Base-by-base conservation (phyloP, 305 asterid genomes). In the Solanum hybrid region DNA sequence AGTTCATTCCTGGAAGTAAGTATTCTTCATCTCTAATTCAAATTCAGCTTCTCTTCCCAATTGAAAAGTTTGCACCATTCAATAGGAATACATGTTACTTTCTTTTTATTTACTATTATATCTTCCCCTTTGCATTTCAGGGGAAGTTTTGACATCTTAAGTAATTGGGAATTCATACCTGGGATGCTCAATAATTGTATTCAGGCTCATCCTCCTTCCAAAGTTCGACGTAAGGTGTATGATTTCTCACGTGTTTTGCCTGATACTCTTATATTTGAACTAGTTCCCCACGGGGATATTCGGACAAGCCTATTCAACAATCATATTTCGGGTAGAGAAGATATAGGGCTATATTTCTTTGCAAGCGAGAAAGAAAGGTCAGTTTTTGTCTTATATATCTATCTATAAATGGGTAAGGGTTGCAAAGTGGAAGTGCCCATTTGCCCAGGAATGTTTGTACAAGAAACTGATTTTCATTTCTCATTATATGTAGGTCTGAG, bases 321-420 rank as follows among this genome's bases (percentile, higher is more conserved):
- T 24, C 27, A 91, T 40, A 34, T 14, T 86, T 94, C 92, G 2
- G 93, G 90, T 87, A 88, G 27, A 84, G 86, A 89, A 32, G 94
- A 93, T 36, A 91, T 96, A 84, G 96, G 92, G 4, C 91, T 95
- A 2, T 96, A 94, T 90, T 93, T 96, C 91, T 93, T 94, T 72
- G 95, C 98, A 2, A 38, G 90, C 60, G 90, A 81, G 14, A 77
- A 75, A 38, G 92, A 87, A 69, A 93, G 98, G 98, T 95, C 38
- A 45, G 89, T 31, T 45, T 78, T 89, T 32, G 24, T 85, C 51
- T 42, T 36, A 35, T 88, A 40, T 85, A 69, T 86, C 37, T 27
- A 32, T 73, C 89, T 13, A 13, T 29, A 6, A 29, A 29, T 19
- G 2, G 79, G 37, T 29, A 7, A 29, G 6, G 37, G 37, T 15